These are phyloP conservation scores for Penicillium bovifimosum DNA, from an alignment of 495 filamentous ascomycete genomes.

Conservation along the genomic window DNA sequence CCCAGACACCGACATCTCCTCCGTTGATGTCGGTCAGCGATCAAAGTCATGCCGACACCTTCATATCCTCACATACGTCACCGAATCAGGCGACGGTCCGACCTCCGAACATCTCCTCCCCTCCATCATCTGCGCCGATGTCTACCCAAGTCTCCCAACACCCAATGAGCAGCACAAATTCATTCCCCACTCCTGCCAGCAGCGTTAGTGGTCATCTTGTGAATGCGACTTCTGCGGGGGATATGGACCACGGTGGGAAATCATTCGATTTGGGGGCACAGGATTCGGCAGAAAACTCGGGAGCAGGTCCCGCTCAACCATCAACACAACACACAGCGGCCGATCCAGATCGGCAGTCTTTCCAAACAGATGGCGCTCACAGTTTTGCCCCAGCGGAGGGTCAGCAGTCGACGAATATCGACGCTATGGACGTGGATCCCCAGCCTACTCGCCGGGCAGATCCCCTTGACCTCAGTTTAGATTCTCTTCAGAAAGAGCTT, in stretches of 20 bases:
- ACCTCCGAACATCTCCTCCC: constrained; percentile 37
- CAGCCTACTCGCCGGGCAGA: constrained; percentile 13
- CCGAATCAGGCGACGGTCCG: constrained; percentile 41
- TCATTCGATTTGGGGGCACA: constrained; percentile 20
- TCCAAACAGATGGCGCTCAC: constrained; percentile 10
- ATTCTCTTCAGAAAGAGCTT: constrained; percentile 43
- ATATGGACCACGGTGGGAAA: constrained; percentile 30
- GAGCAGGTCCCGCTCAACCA: constrained; percentile 16
- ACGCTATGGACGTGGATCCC: constrained; percentile 40
- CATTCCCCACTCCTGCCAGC: constrained; percentile 44
- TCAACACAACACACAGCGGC: constrained; percentile 30
- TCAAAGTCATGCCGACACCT: constrained; percentile 43
- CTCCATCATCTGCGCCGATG: constrained; percentile 43
- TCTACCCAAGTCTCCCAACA: constrained; percentile 45
- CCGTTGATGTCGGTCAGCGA: constrained; percentile 51
- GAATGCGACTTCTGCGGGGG: constrained; percentile 29
- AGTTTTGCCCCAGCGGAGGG: constrained; percentile 23
- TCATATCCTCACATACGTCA: constrained; percentile 43
- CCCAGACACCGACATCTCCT: constrained; percentile 45
- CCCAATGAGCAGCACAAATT: constrained; percentile 38
- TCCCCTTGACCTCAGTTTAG: constrained; percentile 29
- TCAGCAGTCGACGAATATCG: constrained; percentile 13
- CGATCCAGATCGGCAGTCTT: constrained; percentile 34
- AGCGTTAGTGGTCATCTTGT: constrained; percentile 37
- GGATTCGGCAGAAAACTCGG: constrained; percentile 17